phyloP scores from a whole-genome alignment of 805 yeast species.

The Candida insectalens region DNA sequence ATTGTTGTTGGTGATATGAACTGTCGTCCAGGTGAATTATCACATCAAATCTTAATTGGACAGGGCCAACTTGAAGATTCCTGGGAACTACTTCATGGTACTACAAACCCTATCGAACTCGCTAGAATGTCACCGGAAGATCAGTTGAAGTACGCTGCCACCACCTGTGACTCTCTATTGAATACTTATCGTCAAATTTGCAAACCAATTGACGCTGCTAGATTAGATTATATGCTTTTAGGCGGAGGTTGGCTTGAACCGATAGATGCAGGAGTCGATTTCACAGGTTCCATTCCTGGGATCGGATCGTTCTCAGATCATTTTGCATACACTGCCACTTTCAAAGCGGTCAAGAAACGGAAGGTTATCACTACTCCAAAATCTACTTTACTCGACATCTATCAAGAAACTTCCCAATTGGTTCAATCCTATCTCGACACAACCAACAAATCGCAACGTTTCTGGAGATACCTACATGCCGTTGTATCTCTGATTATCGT shows the following conservation, averaged over 20 bases:
- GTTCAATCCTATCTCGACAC: conserved; percentile 36
- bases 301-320: conserved; percentile 86
- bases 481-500: conserved; percentile 40
- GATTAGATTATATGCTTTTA: conserved; percentile 83
- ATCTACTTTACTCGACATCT: conserved; percentile 22
- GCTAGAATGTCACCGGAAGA: conserved; percentile 39
- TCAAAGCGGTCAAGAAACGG: conserved; percentile 15
- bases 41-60: conserved; percentile 60
- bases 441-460: conserved; percentile 48
- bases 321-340: conserved; percentile 60
- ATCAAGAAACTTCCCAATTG: conserved; percentile 39
- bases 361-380: background rate
- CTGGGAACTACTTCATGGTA: conserved; percentile 65
- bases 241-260: conserved; percentile 48
- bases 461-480: conserved; percentile 62
- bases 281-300: conserved; percentile 57
- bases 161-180: conserved; percentile 80
- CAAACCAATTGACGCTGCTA: conserved; percentile 59
- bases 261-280: conserved; percentile 56
- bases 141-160: conserved; percentile 68
- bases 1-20: conserved; percentile 91
- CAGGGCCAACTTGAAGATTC: conserved; percentile 69
- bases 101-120: conserved; percentile 30
- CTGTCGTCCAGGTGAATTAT: conserved; percentile 78
- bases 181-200: conserved; percentile 75